A percentile compares a stretch with the other conserved stretches of the same genome.
These are phyloP conservation scores for Malassezia vespertilionis DNA, from an alignment of 1,284 basidiomycete species.

Conservation along the genomic window DNA sequence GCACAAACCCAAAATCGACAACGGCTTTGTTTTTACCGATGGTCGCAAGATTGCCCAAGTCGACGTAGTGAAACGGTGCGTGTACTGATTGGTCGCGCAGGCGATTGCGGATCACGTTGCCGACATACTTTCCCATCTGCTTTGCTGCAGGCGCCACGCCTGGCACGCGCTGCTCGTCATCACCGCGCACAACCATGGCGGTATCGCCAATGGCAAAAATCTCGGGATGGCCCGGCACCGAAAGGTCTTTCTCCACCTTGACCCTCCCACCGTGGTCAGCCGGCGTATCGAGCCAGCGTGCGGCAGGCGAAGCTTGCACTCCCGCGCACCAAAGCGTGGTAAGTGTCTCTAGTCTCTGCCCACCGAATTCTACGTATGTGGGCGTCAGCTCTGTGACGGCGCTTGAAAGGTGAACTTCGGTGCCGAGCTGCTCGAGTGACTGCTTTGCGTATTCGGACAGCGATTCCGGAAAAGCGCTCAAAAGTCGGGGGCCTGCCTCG, in stretches of 20 bases:
- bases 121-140: constrained; percentile 1
- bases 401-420: neutral
- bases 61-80: neutral
- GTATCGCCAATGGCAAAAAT: constrained; percentile 6
- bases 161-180: neutral
- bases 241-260: neutral
- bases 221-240: neutral
- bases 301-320: neutral
- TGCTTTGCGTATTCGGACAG: neutral
- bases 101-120: neutral
- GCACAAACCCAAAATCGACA: neutral
- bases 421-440: neutral
- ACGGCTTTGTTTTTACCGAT: constrained; percentile 4
- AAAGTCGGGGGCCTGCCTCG: neutral
- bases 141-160: constrained; percentile 2
- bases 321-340: constrained; percentile 2
- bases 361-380: neutral
- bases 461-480: neutral
- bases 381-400: neutral
- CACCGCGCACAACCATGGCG: neutral
- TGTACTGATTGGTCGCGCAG: neutral
- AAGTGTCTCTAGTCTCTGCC: neutral
- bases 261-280: neutral
- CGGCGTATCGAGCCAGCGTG: neutral
- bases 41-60: constrained; percentile 1